Percentiles rank a stretch among this genome's conserved stretches.
Conservation (phyloP, 1,284 basidiomycete genomes). For the Malassezia vespertilionis region DNA sequence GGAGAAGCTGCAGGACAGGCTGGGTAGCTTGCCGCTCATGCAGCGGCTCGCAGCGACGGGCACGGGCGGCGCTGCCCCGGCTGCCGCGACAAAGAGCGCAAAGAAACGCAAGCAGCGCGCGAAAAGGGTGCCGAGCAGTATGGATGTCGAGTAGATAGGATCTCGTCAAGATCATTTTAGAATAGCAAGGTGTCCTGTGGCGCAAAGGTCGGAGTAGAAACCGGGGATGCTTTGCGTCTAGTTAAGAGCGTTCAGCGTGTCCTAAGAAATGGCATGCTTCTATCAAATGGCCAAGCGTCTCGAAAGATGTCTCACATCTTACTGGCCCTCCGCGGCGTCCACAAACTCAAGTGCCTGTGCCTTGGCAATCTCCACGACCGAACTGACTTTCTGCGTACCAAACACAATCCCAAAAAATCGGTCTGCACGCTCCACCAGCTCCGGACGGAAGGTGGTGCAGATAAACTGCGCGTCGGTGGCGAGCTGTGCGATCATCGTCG, state of each 20-base stretch:
- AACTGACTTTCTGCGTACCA: slow-evolving; percentile 78
- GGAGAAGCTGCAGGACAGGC: slow-evolving; percentile 15
- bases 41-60: slow-evolving; percentile 9
- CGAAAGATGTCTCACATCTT: no score
- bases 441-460: slow-evolving; percentile 93
- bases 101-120: not conserved
- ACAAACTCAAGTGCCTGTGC: slow-evolving; percentile 82
- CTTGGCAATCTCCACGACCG: slow-evolving; percentile 66
- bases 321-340: slow-evolving; percentile 52
- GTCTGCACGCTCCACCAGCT: slow-evolving; percentile 88
- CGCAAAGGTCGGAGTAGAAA: no score
- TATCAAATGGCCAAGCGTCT: no score
- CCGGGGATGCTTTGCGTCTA: no score
- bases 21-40: slow-evolving; percentile 12
- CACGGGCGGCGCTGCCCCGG: no score
- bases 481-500: slow-evolving; percentile 87
- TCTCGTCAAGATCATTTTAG: no score
- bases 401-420: slow-evolving; percentile 99
- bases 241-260: no score
- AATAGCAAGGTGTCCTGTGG: no score
- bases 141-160: slow-evolving; percentile 15
- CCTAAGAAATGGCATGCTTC: no score
- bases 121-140: not conserved
- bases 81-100: not conserved
- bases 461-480: slow-evolving; percentile 86